Conservation (phyloP, 225 moss, liverwort and hornwort species). For the Antitrichia curtipendula region DNA sequence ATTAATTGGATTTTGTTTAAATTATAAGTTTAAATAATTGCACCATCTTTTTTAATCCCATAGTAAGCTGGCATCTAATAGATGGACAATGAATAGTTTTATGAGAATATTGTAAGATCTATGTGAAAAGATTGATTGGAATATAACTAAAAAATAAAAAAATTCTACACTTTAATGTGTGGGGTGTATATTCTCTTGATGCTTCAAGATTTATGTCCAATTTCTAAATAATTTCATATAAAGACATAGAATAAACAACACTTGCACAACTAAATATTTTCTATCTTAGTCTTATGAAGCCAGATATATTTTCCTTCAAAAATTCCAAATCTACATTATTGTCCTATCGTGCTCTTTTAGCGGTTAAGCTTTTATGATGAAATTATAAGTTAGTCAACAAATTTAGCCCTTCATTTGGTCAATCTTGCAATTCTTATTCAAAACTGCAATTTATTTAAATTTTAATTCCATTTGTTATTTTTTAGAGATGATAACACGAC, state of each 20-base stretch:
- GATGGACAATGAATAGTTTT: neutral
- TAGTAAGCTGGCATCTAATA: accelerated
- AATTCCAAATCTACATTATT: neutral
- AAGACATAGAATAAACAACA: neutral
- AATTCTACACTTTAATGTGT: too few species aligned
- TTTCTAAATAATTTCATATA: neutral
- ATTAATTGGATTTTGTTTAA: neutral
- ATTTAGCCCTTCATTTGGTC: neutral
- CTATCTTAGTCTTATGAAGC: neutral
- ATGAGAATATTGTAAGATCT: neutral
- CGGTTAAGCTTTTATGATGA: neutral
- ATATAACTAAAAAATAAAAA: neutral
- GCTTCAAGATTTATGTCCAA: neutral
- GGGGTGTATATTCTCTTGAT: neutral
- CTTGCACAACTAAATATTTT: neutral
- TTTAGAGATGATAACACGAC: too few species aligned
- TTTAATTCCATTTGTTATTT: neutral
- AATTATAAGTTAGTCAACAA: neutral
- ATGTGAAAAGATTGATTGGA: neutral
- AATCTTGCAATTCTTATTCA: neutral
- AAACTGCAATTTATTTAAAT: neutral
- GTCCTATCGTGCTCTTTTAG: neutral
- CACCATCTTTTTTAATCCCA: accelerated
- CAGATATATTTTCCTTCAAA: neutral
- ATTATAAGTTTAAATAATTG: neutral